Evolutionary conservation across 2,329 filamentous ascomycete species (phyloP), one percentile per base, ranked within the genome.

Genomic region (Lojkania enalia): DNA sequence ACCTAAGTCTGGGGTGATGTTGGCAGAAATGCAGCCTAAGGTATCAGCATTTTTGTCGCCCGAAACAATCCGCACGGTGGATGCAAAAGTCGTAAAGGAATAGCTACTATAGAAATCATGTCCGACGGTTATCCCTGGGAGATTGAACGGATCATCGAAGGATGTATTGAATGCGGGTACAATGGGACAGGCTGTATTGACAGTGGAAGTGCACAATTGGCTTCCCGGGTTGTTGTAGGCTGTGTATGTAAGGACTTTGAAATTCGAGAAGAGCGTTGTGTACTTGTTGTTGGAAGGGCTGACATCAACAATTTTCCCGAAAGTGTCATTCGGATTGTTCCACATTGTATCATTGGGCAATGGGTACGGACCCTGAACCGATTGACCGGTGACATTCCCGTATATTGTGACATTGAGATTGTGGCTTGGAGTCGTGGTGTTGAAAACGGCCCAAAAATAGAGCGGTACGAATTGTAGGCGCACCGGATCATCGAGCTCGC

Each of bases 301-400:
- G 39, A 84, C 68, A 55, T 86, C 76, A 37, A 82, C 70, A 47
- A 96, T 96, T 76, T 96, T 96, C 63, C 90, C 89, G 42, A 83
- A 74, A 0, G 79, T 83, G 37, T 77, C 65, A 25, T 78, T 80
- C 1, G 76, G 63, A 62, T 94, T 75, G 2, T 56, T 66, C 88
- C 90, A 77, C 35, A 76, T 72, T 0, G 81, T 69, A 62, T 82
- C 79, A 57, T 78, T 69, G 14, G 78, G 70, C 0, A 80, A 60
- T 23, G 89, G 90, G 41, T 90, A 80, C 2, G 70, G 48, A n/a
- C 75, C 73, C 11, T 71, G 63, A 2, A 77, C 76, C 33, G 80
- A 77, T 39, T 85, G 82, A 35, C 94, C 94, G 6, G 86, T 88
- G 20, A 97, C 90, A 70, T 97, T 96, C 39, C 91, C 92, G 75